Evolutionary conservation across 331 rosid genomes (phyloP), one percentile per base, ranked within the genome.

Genomic region (Pyracantha coccinea): DNA sequence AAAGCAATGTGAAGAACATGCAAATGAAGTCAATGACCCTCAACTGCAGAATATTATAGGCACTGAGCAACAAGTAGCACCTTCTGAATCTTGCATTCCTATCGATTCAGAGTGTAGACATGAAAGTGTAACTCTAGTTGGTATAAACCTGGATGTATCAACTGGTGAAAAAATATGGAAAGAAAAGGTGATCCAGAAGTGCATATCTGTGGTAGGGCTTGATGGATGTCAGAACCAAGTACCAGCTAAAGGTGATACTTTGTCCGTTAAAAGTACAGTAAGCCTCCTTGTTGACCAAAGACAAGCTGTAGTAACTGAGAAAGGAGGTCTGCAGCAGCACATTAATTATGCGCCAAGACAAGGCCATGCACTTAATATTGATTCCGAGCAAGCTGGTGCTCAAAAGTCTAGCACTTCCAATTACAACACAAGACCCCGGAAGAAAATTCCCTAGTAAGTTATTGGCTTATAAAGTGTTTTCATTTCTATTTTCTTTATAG

Each of bases 361-460:
- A 63, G 80, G 67, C 69, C 68, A 63, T 78, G 83, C 80, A 57
- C 80, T 67, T 78, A 62, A 27, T 52, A 14, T 62, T 75, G 78
- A 60, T 72, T 47, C 73, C 17, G 85, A 63, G 58, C 72, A 84
- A 72, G 83, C 71, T 50, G 81, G 77, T 52, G 24, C 23, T 67
- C 44, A 74, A 6, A 77, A 76, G 53, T 72, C 70, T 63, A 79
- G 35, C 44, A 60, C 24, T 78, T 75, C 83, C 75, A 67, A 77
- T 68, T 86, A 81, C 47, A 62, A 83, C 75, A 16, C 68, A 65
- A 72, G 84, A 69, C n/a, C 69, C 29, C 80, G 58, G 44, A 78
- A 57, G 70, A 70, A 35, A 62, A 73, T 35, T 16, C 16, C 83
- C 60, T 28, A 19, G 96, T 89, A 81, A 83, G 92, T 85, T 80